phyloP scores from a whole-genome alignment of 331 rosid species.

The Stylosanthes scabra region DNA sequence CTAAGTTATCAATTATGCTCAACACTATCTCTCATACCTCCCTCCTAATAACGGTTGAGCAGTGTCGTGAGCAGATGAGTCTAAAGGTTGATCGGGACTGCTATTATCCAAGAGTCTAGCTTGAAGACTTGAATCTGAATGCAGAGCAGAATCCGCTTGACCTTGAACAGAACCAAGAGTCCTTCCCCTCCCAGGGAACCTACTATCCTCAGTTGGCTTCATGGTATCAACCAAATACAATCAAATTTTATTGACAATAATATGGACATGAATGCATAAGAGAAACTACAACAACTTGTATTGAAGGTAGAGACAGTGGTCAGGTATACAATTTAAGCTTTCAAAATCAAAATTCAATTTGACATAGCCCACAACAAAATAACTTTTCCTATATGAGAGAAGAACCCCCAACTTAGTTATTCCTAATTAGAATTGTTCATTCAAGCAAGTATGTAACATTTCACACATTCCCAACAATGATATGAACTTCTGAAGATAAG shows the following conservation, averaged over 20 bases:
- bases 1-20: slow-evolving; percentile 28
- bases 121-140: slow-evolving; percentile 82
- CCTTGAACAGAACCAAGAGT: slow-evolving; percentile 65
- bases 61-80: slow-evolving; percentile 48
- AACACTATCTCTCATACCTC: slow-evolving; percentile 58
- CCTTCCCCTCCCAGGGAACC: slow-evolving; percentile 93
- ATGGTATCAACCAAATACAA: slow-evolving; percentile 35
- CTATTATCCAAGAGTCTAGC: slow-evolving; percentile 77
- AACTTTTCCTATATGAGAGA: neutral
- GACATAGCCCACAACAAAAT: neutral
- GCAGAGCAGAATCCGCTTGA: slow-evolving; percentile 54
- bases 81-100: slow-evolving; percentile 50
- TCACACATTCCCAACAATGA: slow-evolving; percentile 16
- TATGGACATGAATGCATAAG: slow-evolving; percentile 3
- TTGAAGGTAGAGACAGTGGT: neutral
- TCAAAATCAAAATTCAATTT: slow-evolving; percentile 29
- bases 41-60: slow-evolving; percentile 62
- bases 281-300: slow-evolving; percentile 30
- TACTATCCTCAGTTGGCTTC: slow-evolving; percentile 63
- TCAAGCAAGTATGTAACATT: slow-evolving; percentile 12
- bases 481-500: slow-evolving; percentile 17
- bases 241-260: slow-evolving; percentile 29
- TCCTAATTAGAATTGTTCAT: slow-evolving; percentile 3
- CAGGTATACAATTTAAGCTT: slow-evolving; percentile 17
- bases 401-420: neutral